Evolutionary conservation across 1,284 basidiomycete species (phyloP).

Genomic region (Ganoderma boninense): DNA sequence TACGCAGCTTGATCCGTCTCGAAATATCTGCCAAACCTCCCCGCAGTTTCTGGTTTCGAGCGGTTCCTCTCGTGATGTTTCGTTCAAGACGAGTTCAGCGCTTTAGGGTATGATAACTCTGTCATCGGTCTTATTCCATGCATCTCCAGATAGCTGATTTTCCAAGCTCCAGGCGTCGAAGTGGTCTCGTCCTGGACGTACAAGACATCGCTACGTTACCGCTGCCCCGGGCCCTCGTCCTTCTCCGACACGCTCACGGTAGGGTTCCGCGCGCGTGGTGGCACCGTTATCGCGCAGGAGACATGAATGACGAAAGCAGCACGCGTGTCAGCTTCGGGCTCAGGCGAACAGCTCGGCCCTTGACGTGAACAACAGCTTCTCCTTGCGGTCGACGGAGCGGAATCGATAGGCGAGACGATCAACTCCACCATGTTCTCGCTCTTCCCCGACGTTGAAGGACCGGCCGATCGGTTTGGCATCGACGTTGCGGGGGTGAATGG

Average conservation of each 20-base stretch:
- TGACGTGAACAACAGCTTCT: slow-evolving; percentile 58
- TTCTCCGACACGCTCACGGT: slow-evolving; percentile 56
- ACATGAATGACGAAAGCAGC: slow-evolving; percentile 54
- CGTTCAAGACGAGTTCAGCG: slow-evolving; percentile 65
- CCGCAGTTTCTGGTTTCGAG: slow-evolving; percentile 60
- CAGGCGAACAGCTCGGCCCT: slow-evolving; percentile 48
- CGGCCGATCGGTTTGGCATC: slow-evolving; percentile 68
- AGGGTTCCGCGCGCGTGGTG: slow-evolving; percentile 54
- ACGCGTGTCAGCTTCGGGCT: slow-evolving; percentile 57
- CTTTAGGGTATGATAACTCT: slow-evolving; percentile 56
- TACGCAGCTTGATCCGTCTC: slow-evolving; percentile 48
- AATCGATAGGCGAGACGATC: slow-evolving; percentile 57
- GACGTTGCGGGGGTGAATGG: slow-evolving; percentile 66
- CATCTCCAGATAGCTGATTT: background rate
- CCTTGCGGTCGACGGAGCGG: slow-evolving; percentile 59
- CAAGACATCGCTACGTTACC: slow-evolving; percentile 71
- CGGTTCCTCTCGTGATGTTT: slow-evolving; percentile 51
- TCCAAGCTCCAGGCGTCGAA: slow-evolving; percentile 60
- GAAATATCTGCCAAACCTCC: slow-evolving; percentile 66
- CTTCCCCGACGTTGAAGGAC: slow-evolving; percentile 77
- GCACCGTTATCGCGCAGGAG: slow-evolving; percentile 54
- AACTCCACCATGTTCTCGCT: slow-evolving; percentile 73
- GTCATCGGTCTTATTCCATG: background rate
- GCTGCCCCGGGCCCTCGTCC: slow-evolving; percentile 57
- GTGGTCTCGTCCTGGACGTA: slow-evolving; percentile 65